Conservation (phyloP, 2,329 filamentous ascomycete species). For the Zymoseptoria passerinii region DNA sequence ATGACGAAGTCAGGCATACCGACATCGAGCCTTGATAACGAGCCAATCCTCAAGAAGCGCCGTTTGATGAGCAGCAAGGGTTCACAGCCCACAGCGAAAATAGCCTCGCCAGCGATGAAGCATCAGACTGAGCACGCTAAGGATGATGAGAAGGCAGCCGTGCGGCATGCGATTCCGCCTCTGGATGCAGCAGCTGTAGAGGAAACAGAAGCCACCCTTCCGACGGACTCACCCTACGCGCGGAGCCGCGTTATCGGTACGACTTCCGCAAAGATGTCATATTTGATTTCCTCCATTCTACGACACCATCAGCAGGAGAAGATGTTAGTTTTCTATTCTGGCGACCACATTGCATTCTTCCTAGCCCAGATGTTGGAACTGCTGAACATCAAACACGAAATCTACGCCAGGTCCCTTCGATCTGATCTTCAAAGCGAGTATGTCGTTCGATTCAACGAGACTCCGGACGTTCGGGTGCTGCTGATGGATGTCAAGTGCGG, state of each 20-base stretch:
- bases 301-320: conserved; percentile 65
- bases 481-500: conserved; percentile 89
- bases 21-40: conserved; percentile 32
- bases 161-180: not conserved
- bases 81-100: not conserved
- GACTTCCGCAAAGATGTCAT: conserved; percentile 77
- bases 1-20: conserved; percentile 34
- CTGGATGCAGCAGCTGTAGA: not conserved
- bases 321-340: conserved; percentile 87
- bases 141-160: not conserved
- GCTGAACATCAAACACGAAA: conserved; percentile 52
- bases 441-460: conserved; percentile 67
- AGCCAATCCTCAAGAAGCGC: conserved; percentile 29
- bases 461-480: conserved; percentile 62
- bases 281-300: conserved; percentile 66
- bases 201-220: not conserved
- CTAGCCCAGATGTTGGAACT: conserved; percentile 75
- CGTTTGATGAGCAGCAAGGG: not conserved
- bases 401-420: conserved; percentile 58
- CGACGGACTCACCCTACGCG: conserved; percentile 45
- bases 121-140: not conserved
- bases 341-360: conserved; percentile 78
- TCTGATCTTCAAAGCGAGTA: conserved; percentile 62
- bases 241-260: conserved; percentile 64
- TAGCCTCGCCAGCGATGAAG: not conserved